Evolutionary conservation across 495 filamentous ascomycete genomes (phyloP).

Genomic region (Neurospora tetraspora): DNA sequence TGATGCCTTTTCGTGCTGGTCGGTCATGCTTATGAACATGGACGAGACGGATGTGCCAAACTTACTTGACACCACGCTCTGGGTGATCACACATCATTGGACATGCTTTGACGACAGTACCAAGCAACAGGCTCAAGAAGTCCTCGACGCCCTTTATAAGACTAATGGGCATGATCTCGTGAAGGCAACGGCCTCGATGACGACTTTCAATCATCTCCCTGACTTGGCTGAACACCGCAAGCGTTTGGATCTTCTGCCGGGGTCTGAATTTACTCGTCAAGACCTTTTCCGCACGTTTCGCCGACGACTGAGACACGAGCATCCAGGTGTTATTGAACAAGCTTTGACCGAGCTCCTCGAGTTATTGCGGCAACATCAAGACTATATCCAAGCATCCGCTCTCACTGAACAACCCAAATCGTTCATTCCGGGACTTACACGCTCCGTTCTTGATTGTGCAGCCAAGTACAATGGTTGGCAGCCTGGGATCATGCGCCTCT

Average conservation of each 20-base stretch:
- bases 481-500: constrained; percentile 55
- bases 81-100: constrained; percentile 79
- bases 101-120: constrained; percentile 49
- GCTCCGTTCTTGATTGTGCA: constrained; percentile 73
- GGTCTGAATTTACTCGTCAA: constrained; percentile 17
- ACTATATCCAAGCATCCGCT: constrained; percentile 71
- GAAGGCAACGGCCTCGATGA: constrained; percentile 59
- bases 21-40: constrained; percentile 59
- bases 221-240: constrained; percentile 54
- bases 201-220: constrained; percentile 65
- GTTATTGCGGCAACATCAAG: constrained; percentile 64
- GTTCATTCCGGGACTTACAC: constrained; percentile 57
- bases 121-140: constrained; percentile 43
- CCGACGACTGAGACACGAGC: constrained; percentile 69
- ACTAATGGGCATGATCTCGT: constrained; percentile 48
- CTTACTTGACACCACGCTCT: constrained; percentile 78
- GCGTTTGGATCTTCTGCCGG: constrained; percentile 49
- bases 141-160: constrained; percentile 56
- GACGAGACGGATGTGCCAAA: constrained; percentile 67
- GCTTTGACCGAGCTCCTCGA: constrained; percentile 65
- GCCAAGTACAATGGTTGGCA: constrained; percentile 65
- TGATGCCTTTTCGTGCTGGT: constrained; percentile 76
- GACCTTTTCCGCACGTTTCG: constrained; percentile 54
- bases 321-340: constrained; percentile 67
- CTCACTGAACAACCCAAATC: constrained; percentile 77